Evolutionary conservation across 495 filamentous ascomycete species (phyloP).

Genomic region (Penicillium lividum): DNA sequence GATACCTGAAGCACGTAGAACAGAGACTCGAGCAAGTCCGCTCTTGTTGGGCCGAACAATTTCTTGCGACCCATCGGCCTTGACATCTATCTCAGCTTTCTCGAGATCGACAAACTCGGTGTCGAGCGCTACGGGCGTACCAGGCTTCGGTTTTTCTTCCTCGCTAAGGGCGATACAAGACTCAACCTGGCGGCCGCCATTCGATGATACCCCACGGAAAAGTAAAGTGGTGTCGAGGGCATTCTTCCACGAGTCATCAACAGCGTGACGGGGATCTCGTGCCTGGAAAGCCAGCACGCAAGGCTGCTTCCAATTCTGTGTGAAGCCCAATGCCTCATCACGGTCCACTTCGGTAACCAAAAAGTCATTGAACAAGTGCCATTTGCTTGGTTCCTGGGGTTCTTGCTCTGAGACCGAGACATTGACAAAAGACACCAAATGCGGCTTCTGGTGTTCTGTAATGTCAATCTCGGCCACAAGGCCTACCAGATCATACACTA

Average conservation of each 20-base stretch:
- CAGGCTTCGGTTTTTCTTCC: constrained; percentile 65
- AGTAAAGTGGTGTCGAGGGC: constrained; percentile 78
- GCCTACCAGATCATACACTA: constrained; percentile 90
- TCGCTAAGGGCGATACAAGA: constrained; percentile 60
- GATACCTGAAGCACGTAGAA: constrained; percentile 74
- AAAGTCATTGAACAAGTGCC: constrained; percentile 98
- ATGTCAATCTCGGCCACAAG: constrained; percentile 86
- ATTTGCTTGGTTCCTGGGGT: constrained; percentile 59
- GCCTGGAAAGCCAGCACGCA: constrained; percentile 83
- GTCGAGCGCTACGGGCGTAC: constrained; percentile 83
- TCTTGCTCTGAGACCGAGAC: constrained; percentile 70
- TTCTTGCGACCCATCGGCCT: constrained; percentile 83
- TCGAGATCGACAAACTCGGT: constrained; percentile 93
- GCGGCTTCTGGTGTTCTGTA: constrained; percentile 77
- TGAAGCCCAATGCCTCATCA: constrained; percentile 86
- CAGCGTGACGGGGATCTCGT: constrained; percentile 67
- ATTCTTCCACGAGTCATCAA: constrained; percentile 85
- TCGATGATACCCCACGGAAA: constrained; percentile 69
- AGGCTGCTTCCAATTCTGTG: constrained; percentile 86
- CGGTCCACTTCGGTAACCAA: constrained; percentile 75
- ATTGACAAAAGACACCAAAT: constrained; percentile 89
- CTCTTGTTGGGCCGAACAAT: constrained; percentile 82
- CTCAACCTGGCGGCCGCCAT: constrained; percentile 45
- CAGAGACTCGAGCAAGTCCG: constrained; percentile 85
- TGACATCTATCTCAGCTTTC: constrained; percentile 88